These are phyloP conservation scores for Amniculicola lignicola DNA, from an alignment of 495 filamentous ascomycete species.

Conservation along the genomic window DNA sequence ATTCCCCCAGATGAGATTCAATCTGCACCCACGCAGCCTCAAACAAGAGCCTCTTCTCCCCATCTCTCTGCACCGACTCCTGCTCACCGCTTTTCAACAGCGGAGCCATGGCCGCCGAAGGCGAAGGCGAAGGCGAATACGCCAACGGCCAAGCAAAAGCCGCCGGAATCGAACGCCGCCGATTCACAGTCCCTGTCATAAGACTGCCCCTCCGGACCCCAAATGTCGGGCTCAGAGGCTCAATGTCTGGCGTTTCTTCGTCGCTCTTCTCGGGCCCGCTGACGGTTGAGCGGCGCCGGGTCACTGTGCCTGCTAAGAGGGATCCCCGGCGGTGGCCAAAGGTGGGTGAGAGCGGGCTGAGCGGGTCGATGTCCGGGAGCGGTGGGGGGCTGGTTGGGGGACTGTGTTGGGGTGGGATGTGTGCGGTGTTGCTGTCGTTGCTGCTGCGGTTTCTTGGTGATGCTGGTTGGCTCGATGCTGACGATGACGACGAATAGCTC, in stretches of 20 bases:
- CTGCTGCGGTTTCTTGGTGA: too few relatives aligned
- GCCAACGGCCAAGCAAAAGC: not conserved
- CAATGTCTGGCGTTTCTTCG: too few relatives aligned
- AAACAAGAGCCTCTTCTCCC: slow-evolving; percentile 2
- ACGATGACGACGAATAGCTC: not conserved
- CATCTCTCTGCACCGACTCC: not conserved
- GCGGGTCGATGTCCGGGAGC: too few relatives aligned
- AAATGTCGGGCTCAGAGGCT: slow-evolving; percentile 12
- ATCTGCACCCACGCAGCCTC: slow-evolving; percentile 19
- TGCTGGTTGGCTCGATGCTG: too few relatives aligned
- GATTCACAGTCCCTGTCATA: not conserved
- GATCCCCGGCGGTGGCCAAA: too few relatives aligned
- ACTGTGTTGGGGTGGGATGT: too few relatives aligned
- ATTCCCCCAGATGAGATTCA: slow-evolving; percentile 13
- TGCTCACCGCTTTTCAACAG: not conserved
- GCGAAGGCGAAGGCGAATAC: not conserved
- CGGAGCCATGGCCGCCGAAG: not conserved
- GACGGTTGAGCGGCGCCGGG: too few relatives aligned
- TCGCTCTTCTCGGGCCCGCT: too few relatives aligned
- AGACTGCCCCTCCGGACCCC: slow-evolving; percentile 2
- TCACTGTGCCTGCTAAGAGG: too few relatives aligned
- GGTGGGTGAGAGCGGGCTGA: too few relatives aligned
- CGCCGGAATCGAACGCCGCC: not conserved
- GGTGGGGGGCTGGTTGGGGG: too few relatives aligned
- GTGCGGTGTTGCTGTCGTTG: too few relatives aligned